Evolutionary conservation across 2,329 filamentous ascomycete species (phyloP), one percentile per base, ranked within the genome.

Genomic region (Zasmidium angulare): DNA sequence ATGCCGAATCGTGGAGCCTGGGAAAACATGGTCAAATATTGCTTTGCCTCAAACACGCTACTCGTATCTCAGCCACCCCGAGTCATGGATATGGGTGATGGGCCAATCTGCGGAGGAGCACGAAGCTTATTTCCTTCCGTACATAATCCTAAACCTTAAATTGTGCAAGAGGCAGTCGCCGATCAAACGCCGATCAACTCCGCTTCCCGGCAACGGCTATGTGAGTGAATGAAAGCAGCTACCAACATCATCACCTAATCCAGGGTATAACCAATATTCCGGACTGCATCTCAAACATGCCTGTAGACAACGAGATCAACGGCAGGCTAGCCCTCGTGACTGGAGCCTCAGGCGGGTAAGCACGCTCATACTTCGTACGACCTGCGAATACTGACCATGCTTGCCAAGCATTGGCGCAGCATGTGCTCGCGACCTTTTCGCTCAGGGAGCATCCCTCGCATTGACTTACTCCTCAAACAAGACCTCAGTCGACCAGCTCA

Each of bases 271-370:
- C 12, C 3, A 7, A 43, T 43, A 43, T 29, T 6, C 11, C 26
- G 11, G 11, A 17, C n/a, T 43, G n/a, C 11, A 9, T 43, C 36
- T 19, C 9, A n/a, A 43, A 43, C 36, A 64, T 64, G 62, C 62
- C 63, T 17, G 43, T 70, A 17, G 68, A 76, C 61, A 77, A 77
- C 62, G 66, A 72, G 36, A 68, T 86, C 59, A 75, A 74, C 43
- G 83, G 82, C 58, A 77, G 81, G 53, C 72, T 86, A 47, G 84
- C 83, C 48, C 76, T 87, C 9, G 79, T 87, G 50, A 87, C 84
- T 1, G 85, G 84, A 47, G 84, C 84, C 50, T 86, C 83, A 54
- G 83, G 83, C 66, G 84, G 84, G 84, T 85, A 74, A 71, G 74
- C 26, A 29, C 4, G 26, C 11, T 65, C 40, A 19, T 29, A 3